A percentile compares a stretch with the other conserved stretches of the same genome.
Conservation (phyloP, 345 rosid genomes). For the Eucalyptus tenuipes region DNA sequence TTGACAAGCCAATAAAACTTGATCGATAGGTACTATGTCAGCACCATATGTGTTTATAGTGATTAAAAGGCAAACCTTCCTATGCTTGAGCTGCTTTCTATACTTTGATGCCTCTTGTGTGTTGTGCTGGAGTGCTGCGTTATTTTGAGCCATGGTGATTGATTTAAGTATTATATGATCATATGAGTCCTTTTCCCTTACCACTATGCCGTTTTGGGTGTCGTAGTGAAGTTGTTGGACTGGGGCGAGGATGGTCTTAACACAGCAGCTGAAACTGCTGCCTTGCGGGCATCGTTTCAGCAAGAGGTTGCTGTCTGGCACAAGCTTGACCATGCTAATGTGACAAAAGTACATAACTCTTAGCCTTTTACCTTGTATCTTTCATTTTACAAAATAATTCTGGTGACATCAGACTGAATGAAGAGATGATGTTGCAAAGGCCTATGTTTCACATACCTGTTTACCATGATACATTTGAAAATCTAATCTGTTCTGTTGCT, state of each 20-base stretch:
- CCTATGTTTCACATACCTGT: background rate
- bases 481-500: background rate
- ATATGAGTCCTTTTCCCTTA: background rate
- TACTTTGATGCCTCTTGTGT: background rate
- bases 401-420: background rate
- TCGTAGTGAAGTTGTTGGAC: slow-evolving; percentile 73
- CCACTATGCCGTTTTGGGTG: background rate
- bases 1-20: background rate
- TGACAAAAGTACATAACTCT: slow-evolving; percentile 45
- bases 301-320: slow-evolving; percentile 99
- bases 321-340: slow-evolving; percentile 85
- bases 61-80: background rate
- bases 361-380: background rate
- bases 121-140: background rate
- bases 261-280: slow-evolving; percentile 58
- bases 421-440: background rate
- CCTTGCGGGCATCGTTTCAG: slow-evolving; percentile 59
- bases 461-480: background rate
- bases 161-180: background rate
- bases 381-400: background rate
- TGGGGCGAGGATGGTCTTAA: slow-evolving; percentile 80
- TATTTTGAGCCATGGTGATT: background rate
- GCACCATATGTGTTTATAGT: background rate
- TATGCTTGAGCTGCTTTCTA: background rate
- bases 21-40: background rate